A percentile compares a stretch with the other conserved stretches of the same genome.
phyloP scores from a whole-genome alignment of 306 rosid genomes.

The Lathyrus aphaca region DNA sequence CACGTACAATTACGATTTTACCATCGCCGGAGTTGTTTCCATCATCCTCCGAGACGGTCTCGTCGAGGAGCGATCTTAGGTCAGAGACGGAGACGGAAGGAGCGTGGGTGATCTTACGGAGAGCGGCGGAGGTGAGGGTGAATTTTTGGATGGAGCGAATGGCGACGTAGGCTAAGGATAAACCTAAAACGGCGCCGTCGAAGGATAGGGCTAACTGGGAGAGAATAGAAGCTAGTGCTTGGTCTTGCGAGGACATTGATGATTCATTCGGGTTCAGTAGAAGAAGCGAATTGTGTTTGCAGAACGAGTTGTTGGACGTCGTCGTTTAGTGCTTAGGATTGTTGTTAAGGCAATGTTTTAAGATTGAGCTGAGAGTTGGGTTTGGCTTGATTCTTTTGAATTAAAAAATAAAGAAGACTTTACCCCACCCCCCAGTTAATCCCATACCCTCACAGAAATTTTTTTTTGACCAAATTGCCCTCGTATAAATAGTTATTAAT shows the following conservation, averaged over 20 bases:
- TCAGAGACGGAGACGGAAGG: constrained; percentile 72
- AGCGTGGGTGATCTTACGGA: constrained; percentile 58
- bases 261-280: not conserved
- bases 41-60: constrained; percentile 21
- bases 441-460: too few relatives aligned
- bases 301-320: not conserved
- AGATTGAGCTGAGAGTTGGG: too few relatives aligned
- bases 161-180: constrained; percentile 69
- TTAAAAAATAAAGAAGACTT: too few relatives aligned
- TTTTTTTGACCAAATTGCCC: too few relatives aligned
- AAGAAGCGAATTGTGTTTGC: not conserved
- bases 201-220: constrained; percentile 68
- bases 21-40: constrained; percentile 26
- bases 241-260: constrained; percentile 77
- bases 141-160: constrained; percentile 59
- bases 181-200: constrained; percentile 87
- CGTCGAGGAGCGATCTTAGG: constrained; percentile 65
- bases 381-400: too few relatives aligned
- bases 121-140: constrained; percentile 56
- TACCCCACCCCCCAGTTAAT: too few relatives aligned
- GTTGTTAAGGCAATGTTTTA: too few relatives aligned
- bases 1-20: constrained; percentile 65
- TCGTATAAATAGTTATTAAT: too few relatives aligned
- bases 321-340: too few relatives aligned
- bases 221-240: constrained; percentile 66